Conservation (phyloP, 306 rosid genomes). For the Glycine tomentella region DNA sequence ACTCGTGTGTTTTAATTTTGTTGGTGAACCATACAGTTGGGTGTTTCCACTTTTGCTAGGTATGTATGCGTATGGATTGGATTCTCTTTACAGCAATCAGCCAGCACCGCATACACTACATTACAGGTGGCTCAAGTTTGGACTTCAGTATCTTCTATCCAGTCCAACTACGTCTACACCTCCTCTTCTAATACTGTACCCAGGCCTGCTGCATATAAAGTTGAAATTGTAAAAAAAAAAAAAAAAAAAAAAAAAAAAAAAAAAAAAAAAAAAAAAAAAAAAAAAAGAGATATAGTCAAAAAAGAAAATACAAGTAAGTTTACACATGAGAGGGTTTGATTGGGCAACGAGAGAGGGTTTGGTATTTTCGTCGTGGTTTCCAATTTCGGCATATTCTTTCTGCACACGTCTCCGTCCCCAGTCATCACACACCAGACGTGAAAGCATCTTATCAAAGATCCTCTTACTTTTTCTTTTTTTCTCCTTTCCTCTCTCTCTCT, state of each 20-base stretch:
- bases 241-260: not conserved
- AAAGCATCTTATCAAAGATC: constrained; percentile 53
- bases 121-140: too few species aligned
- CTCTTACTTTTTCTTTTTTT: not conserved
- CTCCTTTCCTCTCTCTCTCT: not conserved
- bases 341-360: not conserved
- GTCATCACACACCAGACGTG: constrained; percentile 27
- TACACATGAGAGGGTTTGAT: not conserved
- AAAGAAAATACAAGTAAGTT: not conserved
- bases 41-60: too few species aligned
- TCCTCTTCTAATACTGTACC: too few species aligned
- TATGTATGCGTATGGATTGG: not conserved
- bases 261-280: not conserved
- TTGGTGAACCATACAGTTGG: not conserved
- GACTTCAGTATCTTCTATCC: too few species aligned
- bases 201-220: too few species aligned
- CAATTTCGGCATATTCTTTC: constrained; percentile 40
- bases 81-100: not conserved
- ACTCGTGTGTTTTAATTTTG: not conserved
- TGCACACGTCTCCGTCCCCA: constrained; percentile 40
- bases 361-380: constrained; percentile 22
- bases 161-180: too few species aligned
- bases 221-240: not conserved
- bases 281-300: not conserved
- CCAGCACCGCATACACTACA: not conserved